These are phyloP conservation scores for Eutrema salsugineum DNA, from an alignment of 441 rosid genomes.

Conservation along the genomic window DNA sequence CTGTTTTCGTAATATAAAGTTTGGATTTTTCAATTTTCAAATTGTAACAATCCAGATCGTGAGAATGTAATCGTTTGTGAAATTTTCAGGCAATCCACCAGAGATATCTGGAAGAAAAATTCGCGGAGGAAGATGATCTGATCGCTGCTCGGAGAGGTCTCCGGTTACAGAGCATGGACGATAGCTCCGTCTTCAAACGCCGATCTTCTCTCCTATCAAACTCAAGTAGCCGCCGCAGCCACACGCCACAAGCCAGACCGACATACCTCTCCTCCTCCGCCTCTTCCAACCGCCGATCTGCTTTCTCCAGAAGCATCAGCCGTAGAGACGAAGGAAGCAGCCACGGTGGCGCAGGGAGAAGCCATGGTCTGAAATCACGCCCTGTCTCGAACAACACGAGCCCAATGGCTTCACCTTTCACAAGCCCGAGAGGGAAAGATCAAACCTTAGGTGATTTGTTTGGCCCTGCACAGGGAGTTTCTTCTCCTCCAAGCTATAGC, in stretches of 20 bases:
- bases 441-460: conserved; percentile 23
- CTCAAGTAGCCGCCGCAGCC: conserved; percentile 45
- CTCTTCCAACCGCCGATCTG: conserved; percentile 13
- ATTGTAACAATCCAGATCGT: not conserved
- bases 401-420: conserved; percentile 20
- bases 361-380: conserved; percentile 28
- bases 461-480: not conserved
- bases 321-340: conserved; percentile 25
- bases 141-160: conserved; percentile 21
- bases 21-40: not conserved
- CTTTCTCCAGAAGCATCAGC: conserved; percentile 31
- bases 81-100: not conserved
- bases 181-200: conserved; percentile 37
- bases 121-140: conserved; percentile 29
- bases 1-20: not conserved
- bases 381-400: conserved; percentile 34
- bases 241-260: conserved; percentile 50
- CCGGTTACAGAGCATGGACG: conserved; percentile 41
- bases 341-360: conserved; percentile 15
- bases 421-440: conserved; percentile 29
- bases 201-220: conserved; percentile 36
- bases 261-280: conserved; percentile 36
- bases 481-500: conserved; percentile 27
- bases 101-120: conserved; percentile 29
- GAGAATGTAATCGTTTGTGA: not conserved